A percentile compares a stretch with the other conserved stretches of the same genome.
phyloP scores from a whole-genome alignment of 139 green algal genomes.

The Desmodesmus armatus region DNA sequence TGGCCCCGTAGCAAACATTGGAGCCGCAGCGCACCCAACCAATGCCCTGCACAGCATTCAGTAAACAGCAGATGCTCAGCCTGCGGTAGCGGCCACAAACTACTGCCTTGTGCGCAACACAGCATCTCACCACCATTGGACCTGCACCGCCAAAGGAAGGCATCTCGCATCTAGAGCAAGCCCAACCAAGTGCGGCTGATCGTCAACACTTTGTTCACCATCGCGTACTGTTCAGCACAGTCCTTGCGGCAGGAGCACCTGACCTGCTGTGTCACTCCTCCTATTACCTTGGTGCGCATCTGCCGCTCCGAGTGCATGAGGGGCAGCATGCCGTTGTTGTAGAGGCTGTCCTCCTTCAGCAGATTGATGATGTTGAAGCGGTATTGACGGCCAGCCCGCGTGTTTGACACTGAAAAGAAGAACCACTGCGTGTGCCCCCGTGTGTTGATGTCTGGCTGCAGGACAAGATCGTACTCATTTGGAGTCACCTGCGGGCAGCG shows the following conservation, averaged over 20 bases:
- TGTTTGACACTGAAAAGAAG: conserved; percentile 73
- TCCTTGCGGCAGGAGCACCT: no score
- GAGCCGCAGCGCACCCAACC: conserved; percentile 52
- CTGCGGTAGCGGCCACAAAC: no score
- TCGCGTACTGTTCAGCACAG: background rate
- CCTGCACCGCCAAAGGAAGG: background rate
- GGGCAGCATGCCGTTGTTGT: conserved; percentile 70
- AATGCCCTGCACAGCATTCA: conserved; percentile 32
- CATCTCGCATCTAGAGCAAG: no score
- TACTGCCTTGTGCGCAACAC: background rate
- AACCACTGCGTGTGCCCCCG: conserved; percentile 76
- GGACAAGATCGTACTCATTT: conserved; percentile 82
- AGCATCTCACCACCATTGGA: background rate
- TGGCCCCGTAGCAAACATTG: conserved; percentile 58
- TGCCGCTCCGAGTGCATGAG: conserved; percentile 45
- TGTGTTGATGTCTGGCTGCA: conserved; percentile 78
- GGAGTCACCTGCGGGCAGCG: conserved; percentile 61
- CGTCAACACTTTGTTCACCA: background rate
- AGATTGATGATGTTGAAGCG: conserved; percentile 86
- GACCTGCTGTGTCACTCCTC: no score
- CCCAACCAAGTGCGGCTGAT: background rate
- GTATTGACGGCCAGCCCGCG: conserved; percentile 57
- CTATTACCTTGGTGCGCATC: conserved; percentile 14
- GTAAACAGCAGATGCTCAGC: no score
- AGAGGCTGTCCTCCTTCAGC: conserved; percentile 74